Percentiles rank a stretch among this genome's conserved stretches.
phyloP scores from a whole-genome alignment of 257 asterid species.

The Nicotiana noctiflora region DNA sequence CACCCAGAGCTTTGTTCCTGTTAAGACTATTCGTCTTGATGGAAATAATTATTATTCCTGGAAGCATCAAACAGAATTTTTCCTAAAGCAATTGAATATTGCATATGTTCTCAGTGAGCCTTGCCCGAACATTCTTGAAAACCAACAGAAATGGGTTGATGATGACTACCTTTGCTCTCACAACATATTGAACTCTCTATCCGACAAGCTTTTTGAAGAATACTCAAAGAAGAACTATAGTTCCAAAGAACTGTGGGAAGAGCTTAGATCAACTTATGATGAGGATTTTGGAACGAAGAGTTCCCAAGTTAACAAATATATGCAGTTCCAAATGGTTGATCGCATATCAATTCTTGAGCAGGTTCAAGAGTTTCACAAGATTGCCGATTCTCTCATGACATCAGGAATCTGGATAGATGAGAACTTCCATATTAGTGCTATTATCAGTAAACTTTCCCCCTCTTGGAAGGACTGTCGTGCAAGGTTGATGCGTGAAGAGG shows the following conservation, averaged over 20 bases:
- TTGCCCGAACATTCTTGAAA: constrained; percentile 34
- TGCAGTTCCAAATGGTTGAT: constrained; percentile 59
- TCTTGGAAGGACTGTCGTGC: constrained; percentile 59
- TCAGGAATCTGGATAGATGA: constrained; percentile 62
- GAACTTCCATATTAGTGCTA: constrained; percentile 41
- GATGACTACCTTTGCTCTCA: constrained; percentile 54
- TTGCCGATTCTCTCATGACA: constrained; percentile 38
- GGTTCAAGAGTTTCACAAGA: constrained; percentile 47
- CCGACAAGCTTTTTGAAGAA: constrained; percentile 41
- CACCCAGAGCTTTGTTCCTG: constrained; percentile 29
- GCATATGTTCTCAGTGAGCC: constrained; percentile 44
- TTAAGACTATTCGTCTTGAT: constrained; percentile 48
- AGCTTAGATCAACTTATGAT: constrained; percentile 34
- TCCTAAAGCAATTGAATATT: constrained; percentile 45
- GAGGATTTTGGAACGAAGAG: constrained; percentile 64
- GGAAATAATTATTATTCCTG: constrained; percentile 60
- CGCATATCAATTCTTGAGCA: constrained; percentile 51
- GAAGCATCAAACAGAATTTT: constrained; percentile 55
- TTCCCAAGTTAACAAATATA: constrained; percentile 50
- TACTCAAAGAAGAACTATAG: constrained; percentile 42
- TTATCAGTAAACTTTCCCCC: constrained; percentile 66
- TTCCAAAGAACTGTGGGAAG: constrained; percentile 71
- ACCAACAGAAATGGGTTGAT: constrained; percentile 42
- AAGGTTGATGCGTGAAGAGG: constrained; percentile 46
- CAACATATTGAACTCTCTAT: constrained; percentile 52